Percentiles rank a stretch among this genome's conserved stretches.
phyloP scores from a whole-genome alignment of 2,329 filamentous ascomycete species.

The Rhynchosporium agropyri region DNA sequence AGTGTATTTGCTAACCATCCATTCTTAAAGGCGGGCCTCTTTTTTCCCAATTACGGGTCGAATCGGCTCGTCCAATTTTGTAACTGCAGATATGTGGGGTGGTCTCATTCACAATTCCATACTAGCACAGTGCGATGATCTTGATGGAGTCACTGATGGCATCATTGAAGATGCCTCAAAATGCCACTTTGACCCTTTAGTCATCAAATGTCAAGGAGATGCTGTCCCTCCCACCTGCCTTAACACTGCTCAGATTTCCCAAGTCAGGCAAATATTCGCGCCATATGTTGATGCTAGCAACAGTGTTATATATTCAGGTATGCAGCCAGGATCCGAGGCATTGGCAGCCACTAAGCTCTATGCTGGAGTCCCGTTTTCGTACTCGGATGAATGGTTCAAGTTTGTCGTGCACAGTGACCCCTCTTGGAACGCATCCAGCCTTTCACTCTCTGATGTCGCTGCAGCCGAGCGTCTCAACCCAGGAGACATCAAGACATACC shows the following conservation, averaged over 20 bases:
- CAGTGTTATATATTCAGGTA: conserved; percentile 39
- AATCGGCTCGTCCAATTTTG: conserved; percentile 39
- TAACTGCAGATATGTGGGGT: conserved; percentile 30
- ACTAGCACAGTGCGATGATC: conserved; percentile 42
- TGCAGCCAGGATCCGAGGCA: conserved; percentile 52
- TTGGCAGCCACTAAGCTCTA: conserved; percentile 45
- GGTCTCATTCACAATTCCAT: conserved; percentile 34
- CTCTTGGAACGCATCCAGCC: conserved; percentile 45
- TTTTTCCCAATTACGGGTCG: conserved; percentile 26
- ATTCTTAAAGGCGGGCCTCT: neutral
- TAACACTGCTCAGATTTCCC: conserved; percentile 27
- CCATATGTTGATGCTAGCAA: conserved; percentile 28
- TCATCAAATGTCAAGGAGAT: conserved; percentile 18
- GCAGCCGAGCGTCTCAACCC: conserved; percentile 37
- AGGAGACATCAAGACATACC: conserved; percentile 37
- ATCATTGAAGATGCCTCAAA: conserved; percentile 44
- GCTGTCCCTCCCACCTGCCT: conserved; percentile 24
- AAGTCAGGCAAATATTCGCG: conserved; percentile 29
- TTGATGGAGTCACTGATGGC: conserved; percentile 44
- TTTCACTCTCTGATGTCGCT: conserved; percentile 45
- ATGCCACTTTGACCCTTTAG: conserved; percentile 40
- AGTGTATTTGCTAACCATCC: no score
- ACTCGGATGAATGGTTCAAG: conserved; percentile 46
- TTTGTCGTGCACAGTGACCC: conserved; percentile 51
- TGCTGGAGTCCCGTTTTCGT: conserved; percentile 33